Evolutionary conservation across 257 asterid species (phyloP).

Genomic region (Plantago major): DNA sequence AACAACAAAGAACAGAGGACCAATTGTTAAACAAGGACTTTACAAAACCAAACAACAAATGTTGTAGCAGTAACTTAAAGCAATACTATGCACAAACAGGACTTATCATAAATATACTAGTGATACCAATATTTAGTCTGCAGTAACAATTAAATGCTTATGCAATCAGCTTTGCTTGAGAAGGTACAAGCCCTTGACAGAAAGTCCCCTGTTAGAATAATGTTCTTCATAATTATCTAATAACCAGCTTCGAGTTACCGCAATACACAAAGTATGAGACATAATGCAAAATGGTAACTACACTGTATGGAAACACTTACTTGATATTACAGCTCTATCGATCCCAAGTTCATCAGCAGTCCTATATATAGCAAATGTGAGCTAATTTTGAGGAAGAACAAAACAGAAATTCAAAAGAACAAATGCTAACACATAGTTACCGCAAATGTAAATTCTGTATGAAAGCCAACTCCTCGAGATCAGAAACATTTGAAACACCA

Average conservation of each 20-base stretch:
- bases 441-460: conserved; percentile 66
- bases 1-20: neutral
- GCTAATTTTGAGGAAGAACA: neutral
- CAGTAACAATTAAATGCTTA: conserved; percentile 4
- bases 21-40: too few species aligned
- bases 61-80: too few species aligned
- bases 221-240: neutral
- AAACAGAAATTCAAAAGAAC: neutral
- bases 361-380: conserved; percentile 37
- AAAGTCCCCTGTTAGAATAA: neutral
- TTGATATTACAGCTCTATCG: conserved; percentile 47
- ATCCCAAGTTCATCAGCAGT: conserved; percentile 73
- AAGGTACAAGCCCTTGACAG: neutral
- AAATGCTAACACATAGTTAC: conserved; percentile 28
- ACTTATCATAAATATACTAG: neutral
- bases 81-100: neutral
- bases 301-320: conserved; percentile 34
- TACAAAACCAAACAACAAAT: too few species aligned
- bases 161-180: neutral
- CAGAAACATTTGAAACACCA: conserved; percentile 69
- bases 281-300: too few species aligned
- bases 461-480: conserved; percentile 55
- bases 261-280: too few species aligned
- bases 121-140: neutral
- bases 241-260: neutral